Evolutionary conservation across 2,329 filamentous ascomycete species (phyloP).

Genomic region (Nemania sp.): DNA sequence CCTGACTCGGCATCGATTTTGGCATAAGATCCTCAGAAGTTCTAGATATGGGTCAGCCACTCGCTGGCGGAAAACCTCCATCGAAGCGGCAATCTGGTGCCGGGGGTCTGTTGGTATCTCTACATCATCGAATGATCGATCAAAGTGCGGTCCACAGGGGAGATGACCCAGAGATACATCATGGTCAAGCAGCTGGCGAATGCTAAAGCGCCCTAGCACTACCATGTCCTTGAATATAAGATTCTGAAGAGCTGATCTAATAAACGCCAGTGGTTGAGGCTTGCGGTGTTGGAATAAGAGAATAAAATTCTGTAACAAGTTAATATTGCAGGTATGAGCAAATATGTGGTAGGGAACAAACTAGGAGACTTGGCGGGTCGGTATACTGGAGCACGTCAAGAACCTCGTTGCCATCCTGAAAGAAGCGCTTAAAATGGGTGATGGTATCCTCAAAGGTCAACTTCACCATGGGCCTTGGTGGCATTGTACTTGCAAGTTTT

Average conservation of each 20-base stretch:
- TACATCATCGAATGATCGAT: constrained; percentile 73
- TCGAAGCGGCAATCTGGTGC: constrained; percentile 70
- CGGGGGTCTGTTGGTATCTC: constrained; percentile 75
- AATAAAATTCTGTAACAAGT: constrained; percentile 64
- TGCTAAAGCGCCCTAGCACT: constrained; percentile 67
- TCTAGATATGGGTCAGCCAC: constrained; percentile 77
- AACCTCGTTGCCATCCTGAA: constrained; percentile 71
- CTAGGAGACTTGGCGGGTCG: constrained; percentile 70
- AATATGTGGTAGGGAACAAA: constrained; percentile 45
- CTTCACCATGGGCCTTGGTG: constrained; percentile 85
- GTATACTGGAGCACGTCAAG: constrained; percentile 68
- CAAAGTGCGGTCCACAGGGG: constrained; percentile 70
- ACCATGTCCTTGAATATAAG: constrained; percentile 74
- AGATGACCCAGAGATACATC: constrained; percentile 80
- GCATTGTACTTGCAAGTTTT: constrained; percentile 90
- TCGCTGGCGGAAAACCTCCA: constrained; percentile 69
- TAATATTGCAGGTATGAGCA: constrained; percentile 23
- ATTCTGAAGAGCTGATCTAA: constrained; percentile 77
- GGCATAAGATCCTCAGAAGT: constrained; percentile 79
- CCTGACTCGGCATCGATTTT: constrained; percentile 89
- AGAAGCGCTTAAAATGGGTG: constrained; percentile 69
- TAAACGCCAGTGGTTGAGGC: constrained; percentile 81
- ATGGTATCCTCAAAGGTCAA: constrained; percentile 73
- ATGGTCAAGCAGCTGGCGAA: constrained; percentile 76
- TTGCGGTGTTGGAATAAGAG: constrained; percentile 75